phyloP scores from a whole-genome alignment of 1,139 yeast genomes.

The Saccharomyces hybrid region DNA sequence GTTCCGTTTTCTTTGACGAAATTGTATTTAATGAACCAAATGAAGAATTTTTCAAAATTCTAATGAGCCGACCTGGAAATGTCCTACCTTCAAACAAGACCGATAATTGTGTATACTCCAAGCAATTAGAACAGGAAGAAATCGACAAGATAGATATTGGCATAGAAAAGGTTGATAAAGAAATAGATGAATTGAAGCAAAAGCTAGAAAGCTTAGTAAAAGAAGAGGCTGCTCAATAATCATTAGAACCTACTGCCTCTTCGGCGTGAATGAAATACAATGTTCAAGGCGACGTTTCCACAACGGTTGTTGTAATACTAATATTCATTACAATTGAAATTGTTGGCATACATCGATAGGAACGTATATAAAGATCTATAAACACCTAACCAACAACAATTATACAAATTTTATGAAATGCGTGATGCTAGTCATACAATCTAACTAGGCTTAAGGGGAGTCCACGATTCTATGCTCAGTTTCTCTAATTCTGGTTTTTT shows the following conservation, averaged over 20 bases:
- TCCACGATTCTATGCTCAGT: slow-evolving; percentile 46
- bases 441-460: slow-evolving; percentile 47
- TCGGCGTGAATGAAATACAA: not conserved
- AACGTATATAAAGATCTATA: not conserved
- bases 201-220: slow-evolving; percentile 21
- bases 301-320: no score
- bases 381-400: not conserved
- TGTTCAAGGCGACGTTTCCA: no score
- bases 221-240: not conserved
- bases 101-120: slow-evolving; percentile 40
- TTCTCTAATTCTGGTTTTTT: slow-evolving; percentile 22
- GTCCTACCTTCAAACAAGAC: slow-evolving; percentile 54
- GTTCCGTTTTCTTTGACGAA: slow-evolving; percentile 79
- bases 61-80: slow-evolving; percentile 71
- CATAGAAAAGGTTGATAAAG: slow-evolving; percentile 50
- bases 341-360: not conserved
- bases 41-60: slow-evolving; percentile 64
- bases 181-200: slow-evolving; percentile 45
- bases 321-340: no score
- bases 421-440: not conserved
- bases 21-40: slow-evolving; percentile 94
- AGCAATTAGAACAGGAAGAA: slow-evolving; percentile 67
- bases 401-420: not conserved
- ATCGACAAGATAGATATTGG: slow-evolving; percentile 64
- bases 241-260: no score